Evolutionary conservation across 2,329 filamentous ascomycete species (phyloP).

Genomic region (Eurotiales sp.): DNA sequence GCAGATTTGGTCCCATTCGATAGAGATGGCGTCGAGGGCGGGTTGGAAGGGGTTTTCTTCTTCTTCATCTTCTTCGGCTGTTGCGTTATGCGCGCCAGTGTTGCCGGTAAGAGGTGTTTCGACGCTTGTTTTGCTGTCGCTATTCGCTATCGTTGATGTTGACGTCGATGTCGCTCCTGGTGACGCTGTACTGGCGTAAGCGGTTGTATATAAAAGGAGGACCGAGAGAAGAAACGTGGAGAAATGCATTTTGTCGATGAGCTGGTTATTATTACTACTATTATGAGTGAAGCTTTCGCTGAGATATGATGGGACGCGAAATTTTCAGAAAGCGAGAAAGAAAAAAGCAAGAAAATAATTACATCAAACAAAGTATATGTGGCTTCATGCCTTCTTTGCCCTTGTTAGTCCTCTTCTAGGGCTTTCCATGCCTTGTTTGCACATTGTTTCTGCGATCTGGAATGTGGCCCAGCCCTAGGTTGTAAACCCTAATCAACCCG

Average conservation of each 20-base stretch:
- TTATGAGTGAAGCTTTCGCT: neutral
- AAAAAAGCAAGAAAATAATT: neutral
- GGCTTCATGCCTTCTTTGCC: slow-evolving; percentile 3
- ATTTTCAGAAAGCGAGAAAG: neutral
- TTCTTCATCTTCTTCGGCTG: neutral
- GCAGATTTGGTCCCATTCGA: slow-evolving; percentile 13
- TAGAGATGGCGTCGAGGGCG: slow-evolving; percentile 10
- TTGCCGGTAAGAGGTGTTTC: neutral
- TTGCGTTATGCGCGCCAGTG: too few relatives aligned
- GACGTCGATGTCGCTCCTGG: too few relatives aligned
- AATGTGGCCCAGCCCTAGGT: slow-evolving; percentile 5
- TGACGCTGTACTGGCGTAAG: neutral
- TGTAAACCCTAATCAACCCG: neutral
- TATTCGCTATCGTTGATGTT: neutral
- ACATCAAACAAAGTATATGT: too few relatives aligned
- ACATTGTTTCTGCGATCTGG: too few relatives aligned
- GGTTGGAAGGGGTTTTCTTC: neutral
- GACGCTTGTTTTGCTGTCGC: neutral
- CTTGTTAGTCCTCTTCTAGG: neutral
- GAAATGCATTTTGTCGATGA: neutral
- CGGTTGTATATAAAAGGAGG: neutral
- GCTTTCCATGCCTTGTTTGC: neutral
- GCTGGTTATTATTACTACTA: too few relatives aligned
- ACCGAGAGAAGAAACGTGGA: slow-evolving; percentile 2
- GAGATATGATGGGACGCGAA: neutral